These are phyloP conservation scores for Mucor mucedo DNA, from an alignment of 371 early-diverging fungal species.

Conservation along the genomic window DNA sequence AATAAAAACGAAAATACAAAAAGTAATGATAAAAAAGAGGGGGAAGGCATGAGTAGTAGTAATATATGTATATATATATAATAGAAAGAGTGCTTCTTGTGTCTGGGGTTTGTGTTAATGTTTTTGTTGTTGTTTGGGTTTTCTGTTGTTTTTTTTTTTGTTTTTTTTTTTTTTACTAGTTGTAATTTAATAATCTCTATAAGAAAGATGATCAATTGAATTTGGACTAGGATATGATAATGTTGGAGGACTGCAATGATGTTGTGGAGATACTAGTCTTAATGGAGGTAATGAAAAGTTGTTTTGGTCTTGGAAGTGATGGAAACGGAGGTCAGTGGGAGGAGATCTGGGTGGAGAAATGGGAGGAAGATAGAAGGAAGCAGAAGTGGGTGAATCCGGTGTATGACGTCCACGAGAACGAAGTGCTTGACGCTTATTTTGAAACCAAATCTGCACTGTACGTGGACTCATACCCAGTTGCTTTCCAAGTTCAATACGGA, in stretches of 20 bases:
- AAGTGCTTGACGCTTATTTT: conserved; percentile 82
- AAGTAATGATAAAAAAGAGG: not conserved
- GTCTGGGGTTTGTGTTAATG: not conserved
- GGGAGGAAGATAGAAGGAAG: conserved; percentile 49
- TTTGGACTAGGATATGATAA: conserved; percentile 41
- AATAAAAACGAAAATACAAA: conserved; percentile 1
- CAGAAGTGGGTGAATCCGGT: conserved; percentile 39
- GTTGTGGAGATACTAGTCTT: conserved; percentile 22
- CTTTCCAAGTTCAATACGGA: conserved; percentile 82
- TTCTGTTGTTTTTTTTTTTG: not conserved
- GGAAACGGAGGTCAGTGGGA: conserved; percentile 16
- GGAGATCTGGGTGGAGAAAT: conserved; percentile 51
- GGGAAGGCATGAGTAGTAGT: not conserved
- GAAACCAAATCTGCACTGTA: conserved; percentile 96
- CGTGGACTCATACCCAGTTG: conserved; percentile 84
- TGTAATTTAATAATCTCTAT: conserved; percentile 8
- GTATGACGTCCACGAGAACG: conserved; percentile 56
- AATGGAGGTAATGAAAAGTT: conserved; percentile 36
- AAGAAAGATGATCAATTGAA: conserved; percentile 19
- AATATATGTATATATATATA: conserved; percentile 1
- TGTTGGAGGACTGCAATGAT: conserved; percentile 31
- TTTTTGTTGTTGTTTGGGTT: not conserved
- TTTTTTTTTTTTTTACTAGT: not conserved
- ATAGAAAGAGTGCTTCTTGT: conserved; percentile 4
- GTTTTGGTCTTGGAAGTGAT: conserved; percentile 7